Evolutionary conservation across 768 basidiomycete species (phyloP).

Genomic region (Boletales sp.): DNA sequence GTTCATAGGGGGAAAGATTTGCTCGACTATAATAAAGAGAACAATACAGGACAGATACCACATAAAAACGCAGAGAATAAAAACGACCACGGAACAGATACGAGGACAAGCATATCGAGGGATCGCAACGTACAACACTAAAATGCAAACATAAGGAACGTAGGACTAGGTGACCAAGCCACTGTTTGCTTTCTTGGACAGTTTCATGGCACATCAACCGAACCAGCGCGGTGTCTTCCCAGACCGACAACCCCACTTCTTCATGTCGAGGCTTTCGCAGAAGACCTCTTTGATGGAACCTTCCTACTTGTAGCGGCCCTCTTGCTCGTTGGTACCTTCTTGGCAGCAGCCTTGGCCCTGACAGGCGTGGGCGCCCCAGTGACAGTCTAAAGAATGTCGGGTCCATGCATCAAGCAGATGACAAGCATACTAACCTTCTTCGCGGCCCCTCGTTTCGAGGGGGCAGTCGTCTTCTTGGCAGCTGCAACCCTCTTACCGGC

Average conservation of each 20-base stretch:
- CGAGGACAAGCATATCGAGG: constrained; percentile 26
- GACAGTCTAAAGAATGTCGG: constrained; percentile 38
- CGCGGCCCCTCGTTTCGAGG: constrained; percentile 48
- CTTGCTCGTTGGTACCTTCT: constrained; percentile 31
- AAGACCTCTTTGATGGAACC: constrained; percentile 15
- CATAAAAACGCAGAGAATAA: constrained; percentile 23
- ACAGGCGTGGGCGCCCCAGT: constrained; percentile 46
- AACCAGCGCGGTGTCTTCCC: not conserved
- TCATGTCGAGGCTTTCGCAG: constrained; percentile 15
- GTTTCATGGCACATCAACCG: not conserved
- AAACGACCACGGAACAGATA: constrained; percentile 3
- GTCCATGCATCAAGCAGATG: not conserved
- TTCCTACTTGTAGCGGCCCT: constrained; percentile 25
- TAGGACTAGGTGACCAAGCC: constrained; percentile 5
- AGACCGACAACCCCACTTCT: not conserved
- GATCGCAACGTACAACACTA: constrained; percentile 27
- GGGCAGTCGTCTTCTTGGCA: constrained; percentile 37
- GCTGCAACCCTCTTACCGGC: constrained; percentile 31
- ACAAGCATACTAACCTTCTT: constrained; percentile 52
- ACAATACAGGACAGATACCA: constrained; percentile 28
- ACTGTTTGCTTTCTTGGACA: not conserved
- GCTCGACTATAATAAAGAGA: constrained; percentile 13
- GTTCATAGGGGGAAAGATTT: not conserved
- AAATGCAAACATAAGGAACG: constrained; percentile 7
- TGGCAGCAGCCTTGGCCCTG: constrained; percentile 30